Base-by-base conservation (phyloP, 2,329 filamentous ascomycete species). In the Fusarium irregulare region DNA sequence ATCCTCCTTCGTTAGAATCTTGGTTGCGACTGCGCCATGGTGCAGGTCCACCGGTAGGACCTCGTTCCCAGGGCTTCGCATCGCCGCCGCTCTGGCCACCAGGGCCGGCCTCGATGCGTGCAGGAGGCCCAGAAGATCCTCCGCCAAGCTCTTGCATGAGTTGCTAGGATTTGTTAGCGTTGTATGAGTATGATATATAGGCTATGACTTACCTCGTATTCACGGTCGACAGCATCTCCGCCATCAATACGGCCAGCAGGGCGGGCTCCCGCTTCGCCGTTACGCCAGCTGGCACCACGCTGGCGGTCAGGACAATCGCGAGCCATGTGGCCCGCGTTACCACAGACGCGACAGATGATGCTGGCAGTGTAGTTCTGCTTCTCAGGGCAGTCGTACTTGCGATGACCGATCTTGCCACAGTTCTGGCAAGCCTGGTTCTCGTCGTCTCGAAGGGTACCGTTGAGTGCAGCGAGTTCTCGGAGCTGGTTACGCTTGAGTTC, bases 361-460 rank as follows among this genome's bases (percentile, higher is more conserved):
- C 94, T 98, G 76, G 96, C 94, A n/a, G 96, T 99, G 83, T 92
- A 98, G 83, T 99, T 99, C 79, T 94, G 93, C 81, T 96, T 93
- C 83, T 99, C 93, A 16, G 96, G 96, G 76, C 96, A 99, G 79
- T 99, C 96, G 80, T 98, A 98, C 83, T 99, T 99, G 82, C 96
- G 92, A 82, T 99, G 96, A 66, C 96, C 96, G 72, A 99, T 99
- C 87, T 98, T 94, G 75, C 96, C 96, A 82, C 93, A 99, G 85
- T 99, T 99, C 84, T 99, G 96, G 83, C 96, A 99, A 72, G 96
- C 96, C 81, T 99, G 96, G 82, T 99, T 99, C 80, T 99, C 96
- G 77, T 99, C 96, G 78, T 99, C 96, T 85, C 96, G 95, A 21
- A 99, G 91, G 11, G 96, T 99, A 88, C 96, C 96, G 89, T 99